phyloP scores from a whole-genome alignment of 108 stramenopile genomes.

The Aurantiochytrium sp. region DNA sequence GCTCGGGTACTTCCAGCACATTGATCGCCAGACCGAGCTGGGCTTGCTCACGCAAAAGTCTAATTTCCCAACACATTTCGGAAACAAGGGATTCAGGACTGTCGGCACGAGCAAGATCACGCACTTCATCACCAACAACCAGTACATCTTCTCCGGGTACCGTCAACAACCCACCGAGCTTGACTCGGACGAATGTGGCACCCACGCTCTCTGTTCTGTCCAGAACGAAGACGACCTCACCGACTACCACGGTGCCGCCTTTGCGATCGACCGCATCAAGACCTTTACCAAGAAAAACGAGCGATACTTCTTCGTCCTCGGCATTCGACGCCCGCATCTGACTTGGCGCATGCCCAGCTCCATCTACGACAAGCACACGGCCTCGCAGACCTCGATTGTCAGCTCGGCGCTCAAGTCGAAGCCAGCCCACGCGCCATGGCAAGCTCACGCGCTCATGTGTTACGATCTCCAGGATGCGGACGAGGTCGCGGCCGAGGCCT shows the following conservation, averaged over 20 bases:
- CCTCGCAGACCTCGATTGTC: not conserved
- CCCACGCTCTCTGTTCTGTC: not conserved
- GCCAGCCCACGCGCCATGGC: not conserved
- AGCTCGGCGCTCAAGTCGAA: not conserved
- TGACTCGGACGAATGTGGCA: not conserved
- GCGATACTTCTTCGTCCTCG: not conserved
- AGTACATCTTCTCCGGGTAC: not conserved
- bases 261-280: not conserved
- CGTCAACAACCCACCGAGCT: not conserved
- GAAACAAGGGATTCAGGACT: not conserved
- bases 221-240: not conserved
- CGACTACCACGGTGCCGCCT: not conserved
- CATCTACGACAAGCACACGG: not conserved
- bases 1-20: not conserved
- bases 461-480: not conserved
- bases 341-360: not conserved
- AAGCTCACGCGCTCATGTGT: not conserved
- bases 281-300: not conserved
- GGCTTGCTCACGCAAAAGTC: not conserved
- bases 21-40: not conserved
- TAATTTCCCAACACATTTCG: not conserved
- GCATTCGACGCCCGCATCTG: not conserved
- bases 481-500: not conserved
- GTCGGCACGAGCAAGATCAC: not conserved
- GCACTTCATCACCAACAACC: constrained; percentile 17